phyloP scores from a whole-genome alignment of 176 grass and related monocot genomes.

The Triticum dicoccoides region DNA sequence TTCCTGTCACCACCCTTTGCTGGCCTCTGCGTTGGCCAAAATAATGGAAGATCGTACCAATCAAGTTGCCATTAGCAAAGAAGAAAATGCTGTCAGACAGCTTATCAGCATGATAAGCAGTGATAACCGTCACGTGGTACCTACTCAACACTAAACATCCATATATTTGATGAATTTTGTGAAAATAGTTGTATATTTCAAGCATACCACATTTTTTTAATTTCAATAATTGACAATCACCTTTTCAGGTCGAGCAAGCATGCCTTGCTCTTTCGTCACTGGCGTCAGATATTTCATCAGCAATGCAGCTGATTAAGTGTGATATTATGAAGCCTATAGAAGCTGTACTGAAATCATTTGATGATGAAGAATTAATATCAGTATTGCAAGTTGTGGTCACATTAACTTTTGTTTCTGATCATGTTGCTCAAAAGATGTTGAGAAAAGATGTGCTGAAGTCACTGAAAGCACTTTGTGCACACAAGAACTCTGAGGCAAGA shows the following conservation, averaged over 20 bases:
- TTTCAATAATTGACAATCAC: background rate
- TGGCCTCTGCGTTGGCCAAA: slow-evolving; percentile 92
- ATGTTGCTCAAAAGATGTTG: slow-evolving; percentile 94
- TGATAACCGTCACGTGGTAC: slow-evolving; percentile 92
- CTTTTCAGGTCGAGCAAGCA: slow-evolving; percentile 88
- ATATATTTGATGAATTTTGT: background rate
- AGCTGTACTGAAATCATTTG: slow-evolving; percentile 78
- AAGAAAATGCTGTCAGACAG: slow-evolving; percentile 88
- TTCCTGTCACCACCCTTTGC: slow-evolving; percentile 94
- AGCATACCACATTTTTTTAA: background rate
- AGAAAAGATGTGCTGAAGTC: slow-evolving; percentile 89
- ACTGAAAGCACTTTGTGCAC: slow-evolving; percentile 86
- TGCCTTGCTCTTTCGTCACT: slow-evolving; percentile 90
- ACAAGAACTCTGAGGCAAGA: slow-evolving; percentile 91
- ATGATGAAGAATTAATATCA: slow-evolving; percentile 89
- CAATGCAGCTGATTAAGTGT: slow-evolving; percentile 88
- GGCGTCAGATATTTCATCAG: slow-evolving; percentile 80
- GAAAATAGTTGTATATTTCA: slow-evolving; percentile 10
- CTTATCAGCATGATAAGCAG: slow-evolving; percentile 98
- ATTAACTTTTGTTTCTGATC: slow-evolving; percentile 96
- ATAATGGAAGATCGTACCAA: slow-evolving; percentile 92
- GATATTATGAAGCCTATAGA: slow-evolving; percentile 98
- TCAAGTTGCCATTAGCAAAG: slow-evolving; percentile 84
- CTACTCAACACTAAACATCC: background rate
- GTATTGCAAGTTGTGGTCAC: slow-evolving; percentile 86